Percentiles rank a stretch among this genome's conserved stretches.
Conservation (phyloP, 306 rosid species). For the Crotalaria pallida region DNA sequence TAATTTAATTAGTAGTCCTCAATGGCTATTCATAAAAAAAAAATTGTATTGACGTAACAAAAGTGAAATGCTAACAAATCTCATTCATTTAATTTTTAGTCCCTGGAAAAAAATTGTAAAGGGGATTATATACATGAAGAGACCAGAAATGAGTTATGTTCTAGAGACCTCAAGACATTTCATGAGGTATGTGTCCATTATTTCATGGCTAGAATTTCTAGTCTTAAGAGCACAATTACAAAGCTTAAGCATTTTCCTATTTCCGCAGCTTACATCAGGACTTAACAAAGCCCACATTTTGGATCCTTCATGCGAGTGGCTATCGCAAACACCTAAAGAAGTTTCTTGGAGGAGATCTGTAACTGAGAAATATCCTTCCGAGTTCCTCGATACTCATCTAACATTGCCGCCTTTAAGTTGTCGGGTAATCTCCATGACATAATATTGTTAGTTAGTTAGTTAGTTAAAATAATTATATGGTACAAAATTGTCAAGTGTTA, state of each 20-base stretch:
- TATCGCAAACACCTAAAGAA: constrained; percentile 10
- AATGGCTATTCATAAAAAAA: neutral
- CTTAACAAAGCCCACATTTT: constrained; percentile 7
- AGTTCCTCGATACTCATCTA: neutral
- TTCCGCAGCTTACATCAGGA: constrained; percentile 27
- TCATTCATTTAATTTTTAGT: constrained; percentile 19
- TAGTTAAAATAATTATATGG: neutral
- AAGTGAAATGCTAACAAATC: neutral
- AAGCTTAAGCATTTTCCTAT: neutral
- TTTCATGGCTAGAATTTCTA: neutral
- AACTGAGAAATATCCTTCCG: neutral
- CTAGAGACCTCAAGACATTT: neutral
- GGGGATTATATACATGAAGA: constrained; percentile 26
- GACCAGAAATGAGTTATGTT: constrained; percentile 26
- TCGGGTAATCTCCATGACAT: constrained; percentile 20
- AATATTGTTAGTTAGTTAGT: too few species aligned
- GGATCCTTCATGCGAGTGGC: constrained; percentile 20
- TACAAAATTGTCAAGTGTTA: too few species aligned
- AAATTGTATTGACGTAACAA: neutral
- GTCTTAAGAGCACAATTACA: neutral
- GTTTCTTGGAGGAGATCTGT: constrained; percentile 17
- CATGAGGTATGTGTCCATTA: neutral
- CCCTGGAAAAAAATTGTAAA: constrained; percentile 34
- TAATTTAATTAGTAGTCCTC: neutral
- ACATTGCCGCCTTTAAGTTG: constrained; percentile 24